Conservation (phyloP, 2,329 filamentous ascomycete genomes). For the Tolypocladium inflatum region DNA sequence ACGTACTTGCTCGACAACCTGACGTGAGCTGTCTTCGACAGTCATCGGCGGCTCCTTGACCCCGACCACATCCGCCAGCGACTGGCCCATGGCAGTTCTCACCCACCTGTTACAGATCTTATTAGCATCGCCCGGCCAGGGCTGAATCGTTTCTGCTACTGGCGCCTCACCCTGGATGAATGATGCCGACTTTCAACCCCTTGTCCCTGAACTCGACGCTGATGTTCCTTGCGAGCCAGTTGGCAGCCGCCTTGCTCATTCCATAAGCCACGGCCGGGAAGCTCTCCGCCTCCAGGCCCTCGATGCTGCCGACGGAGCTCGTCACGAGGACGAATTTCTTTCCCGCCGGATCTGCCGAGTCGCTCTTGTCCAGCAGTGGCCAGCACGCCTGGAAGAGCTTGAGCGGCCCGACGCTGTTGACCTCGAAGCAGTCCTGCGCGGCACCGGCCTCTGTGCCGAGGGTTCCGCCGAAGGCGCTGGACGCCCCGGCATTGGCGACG, state of each 20-base stretch:
- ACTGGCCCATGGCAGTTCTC: conserved; percentile 6
- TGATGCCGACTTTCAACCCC: conserved; percentile 20
- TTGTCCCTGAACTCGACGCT: conserved; percentile 18
- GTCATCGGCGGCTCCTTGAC: conserved; percentile 4
- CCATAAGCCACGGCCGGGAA: conserved; percentile 30
- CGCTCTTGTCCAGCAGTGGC: conserved; percentile 21
- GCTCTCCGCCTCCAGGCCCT: conserved; percentile 10
- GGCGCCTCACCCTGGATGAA: conserved; percentile 18
- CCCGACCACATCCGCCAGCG: conserved; percentile 4
- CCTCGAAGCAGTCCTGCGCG: conserved; percentile 4
- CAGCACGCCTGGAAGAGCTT: conserved; percentile 4
- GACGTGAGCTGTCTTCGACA: conserved; percentile 2
- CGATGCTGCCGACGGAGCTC: conserved; percentile 8
- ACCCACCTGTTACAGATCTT: conserved; percentile 5
- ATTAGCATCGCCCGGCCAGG: not conserved
- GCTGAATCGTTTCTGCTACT: no score
- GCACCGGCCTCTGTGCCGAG: conserved; percentile 1
- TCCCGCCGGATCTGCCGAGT: not conserved
- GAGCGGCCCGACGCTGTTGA: conserved; percentile 9
- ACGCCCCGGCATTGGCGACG: conserved; percentile 39
- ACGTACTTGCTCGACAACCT: conserved; percentile 6
- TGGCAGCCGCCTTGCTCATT: conserved; percentile 27
- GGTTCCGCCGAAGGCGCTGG: not conserved
- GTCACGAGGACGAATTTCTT: conserved; percentile 9
- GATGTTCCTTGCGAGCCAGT: conserved; percentile 21